Evolutionary conservation across 352 stramenopile genomes (phyloP), one percentile per base, ranked within the genome.

Genomic region (Hyaloperonospora arabidopsidis): DNA sequence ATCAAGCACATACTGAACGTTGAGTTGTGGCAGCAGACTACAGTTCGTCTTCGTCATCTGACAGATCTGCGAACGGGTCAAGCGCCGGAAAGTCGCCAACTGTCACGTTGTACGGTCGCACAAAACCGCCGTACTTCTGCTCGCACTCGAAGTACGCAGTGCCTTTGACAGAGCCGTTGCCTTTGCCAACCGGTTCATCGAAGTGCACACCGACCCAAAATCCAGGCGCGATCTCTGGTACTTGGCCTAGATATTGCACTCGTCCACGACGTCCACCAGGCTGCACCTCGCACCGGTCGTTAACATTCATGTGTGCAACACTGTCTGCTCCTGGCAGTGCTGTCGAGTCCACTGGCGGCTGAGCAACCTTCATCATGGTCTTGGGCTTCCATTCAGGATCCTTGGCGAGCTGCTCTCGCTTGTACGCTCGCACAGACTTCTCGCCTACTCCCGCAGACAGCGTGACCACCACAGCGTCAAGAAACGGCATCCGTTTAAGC

Each of bases 371-470:
- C 68, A 84, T 79, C 68, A 88, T 88, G 21, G 72, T 57, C 63
- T 86, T 88, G 14, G 97, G 84, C 45, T 92, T 97, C 88, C 95
- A 98, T 44, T 94, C 97, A 2, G 90, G 78, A 65, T 99, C 93
- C 55, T 97, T 96, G 28, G 89, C 83, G 44, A 97, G 86, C 68
- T 98, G 92, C 47, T 98, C 79, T 58, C 83, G 79, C 65, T 96
- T 97, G 84, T 97, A 99, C 49, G 95, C 90, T 53, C 97, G 87
- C 38, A 99, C 76, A 28, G 97, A 99, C 58, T 97, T 97, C 67
- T 97, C 88, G n/a, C 84, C 80, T 93, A 59, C 35, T 57, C 0
- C 53, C 59, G 10, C 43, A 43, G 41, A 1, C 25, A 49, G 15
- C 4, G 12, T 32, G 25, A 32, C 25, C 25, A 43, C 19, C 36